These are phyloP conservation scores for Lobosporangium transversale DNA, from an alignment of 192 early-diverging fungal species.

Conservation along the genomic window DNA sequence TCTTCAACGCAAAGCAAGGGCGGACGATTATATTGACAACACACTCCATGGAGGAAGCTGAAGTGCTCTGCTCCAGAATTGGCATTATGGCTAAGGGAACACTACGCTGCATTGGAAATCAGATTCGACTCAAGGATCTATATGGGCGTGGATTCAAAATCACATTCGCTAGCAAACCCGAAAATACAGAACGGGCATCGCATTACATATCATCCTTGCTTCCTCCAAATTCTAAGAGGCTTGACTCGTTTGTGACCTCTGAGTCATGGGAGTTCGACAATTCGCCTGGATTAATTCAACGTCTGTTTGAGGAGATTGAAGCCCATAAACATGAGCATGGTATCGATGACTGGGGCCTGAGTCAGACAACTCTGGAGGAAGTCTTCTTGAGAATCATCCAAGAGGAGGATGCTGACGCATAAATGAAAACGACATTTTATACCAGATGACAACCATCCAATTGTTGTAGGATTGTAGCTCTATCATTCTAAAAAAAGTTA, in stretches of 20 bases:
- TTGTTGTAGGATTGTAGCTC: background rate
- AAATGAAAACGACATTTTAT: background rate
- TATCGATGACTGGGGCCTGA: slow-evolving; percentile 79
- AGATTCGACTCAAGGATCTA: slow-evolving; percentile 68
- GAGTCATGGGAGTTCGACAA: slow-evolving; percentile 75
- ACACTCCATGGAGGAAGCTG: slow-evolving; percentile 85
- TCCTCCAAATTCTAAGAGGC: slow-evolving; percentile 55
- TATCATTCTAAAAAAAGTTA: no score
- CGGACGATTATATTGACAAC: slow-evolving; percentile 78
- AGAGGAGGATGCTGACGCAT: slow-evolving; percentile 57
- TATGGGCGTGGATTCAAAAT: slow-evolving; percentile 81
- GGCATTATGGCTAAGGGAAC: slow-evolving; percentile 83
- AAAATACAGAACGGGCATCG: slow-evolving; percentile 58
- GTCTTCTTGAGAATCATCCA: slow-evolving; percentile 73
- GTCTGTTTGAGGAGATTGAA: slow-evolving; percentile 72
- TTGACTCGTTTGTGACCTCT: slow-evolving; percentile 64
- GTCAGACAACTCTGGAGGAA: slow-evolving; percentile 75
- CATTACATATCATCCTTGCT: slow-evolving; percentile 61
- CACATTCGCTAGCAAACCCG: slow-evolving; percentile 56
- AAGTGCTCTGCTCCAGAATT: slow-evolving; percentile 75
- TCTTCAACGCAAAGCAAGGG: slow-evolving; percentile 63
- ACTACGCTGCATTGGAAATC: slow-evolving; percentile 70
- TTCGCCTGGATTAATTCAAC: slow-evolving; percentile 56
- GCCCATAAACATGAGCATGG: slow-evolving; percentile 61
- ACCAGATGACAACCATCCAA: background rate